Percentiles rank a stretch among this genome's conserved stretches.
Evolutionary conservation across 208 protist species (phyloP).

Genomic region (Acanthamoeba lenticulata): DNA sequence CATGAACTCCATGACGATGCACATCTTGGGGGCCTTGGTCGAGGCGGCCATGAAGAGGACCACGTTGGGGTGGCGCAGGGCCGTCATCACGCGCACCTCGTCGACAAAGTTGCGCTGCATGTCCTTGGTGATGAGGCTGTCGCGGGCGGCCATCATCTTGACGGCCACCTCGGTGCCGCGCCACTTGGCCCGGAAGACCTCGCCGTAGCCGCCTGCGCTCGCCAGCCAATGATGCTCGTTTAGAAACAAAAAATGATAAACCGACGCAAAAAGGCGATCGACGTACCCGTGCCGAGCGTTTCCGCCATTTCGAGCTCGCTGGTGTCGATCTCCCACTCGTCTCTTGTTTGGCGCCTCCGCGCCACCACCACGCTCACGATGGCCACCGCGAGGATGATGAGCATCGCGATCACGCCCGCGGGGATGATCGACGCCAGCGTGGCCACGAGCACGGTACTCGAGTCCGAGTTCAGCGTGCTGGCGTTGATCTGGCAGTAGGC

Average conservation of each 20-base stretch:
- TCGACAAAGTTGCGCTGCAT: slow-evolving; percentile 1
- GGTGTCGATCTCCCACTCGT: slow-evolving; percentile 6
- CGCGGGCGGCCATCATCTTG: slow-evolving; percentile 6
- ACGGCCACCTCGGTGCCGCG: slow-evolving; percentile 44
- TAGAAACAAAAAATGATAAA: no score
- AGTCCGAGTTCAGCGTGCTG: neutral
- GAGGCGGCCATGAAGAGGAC: slow-evolving; percentile 77
- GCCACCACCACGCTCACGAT: neutral
- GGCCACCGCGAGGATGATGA: neutral
- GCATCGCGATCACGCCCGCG: neutral
- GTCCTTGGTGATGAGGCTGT: neutral
- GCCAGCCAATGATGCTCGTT: neutral
- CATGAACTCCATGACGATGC: slow-evolving; percentile 59
- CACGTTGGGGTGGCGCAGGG: slow-evolving; percentile 74
- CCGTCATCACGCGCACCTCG: slow-evolving; percentile 10
- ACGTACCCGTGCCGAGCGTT: neutral
- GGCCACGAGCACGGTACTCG: neutral
- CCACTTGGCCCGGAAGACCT: slow-evolving; percentile 34
- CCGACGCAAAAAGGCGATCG: no score
- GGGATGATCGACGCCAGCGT: neutral
- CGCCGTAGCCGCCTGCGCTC: slow-evolving; percentile 32
- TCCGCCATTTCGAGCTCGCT: neutral
- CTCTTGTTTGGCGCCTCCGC: neutral
- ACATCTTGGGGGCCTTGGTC: neutral
- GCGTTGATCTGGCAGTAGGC: neutral